phyloP scores from a whole-genome alignment of 768 basidiomycete species.

The Coprinopsis marcescibilis region DNA sequence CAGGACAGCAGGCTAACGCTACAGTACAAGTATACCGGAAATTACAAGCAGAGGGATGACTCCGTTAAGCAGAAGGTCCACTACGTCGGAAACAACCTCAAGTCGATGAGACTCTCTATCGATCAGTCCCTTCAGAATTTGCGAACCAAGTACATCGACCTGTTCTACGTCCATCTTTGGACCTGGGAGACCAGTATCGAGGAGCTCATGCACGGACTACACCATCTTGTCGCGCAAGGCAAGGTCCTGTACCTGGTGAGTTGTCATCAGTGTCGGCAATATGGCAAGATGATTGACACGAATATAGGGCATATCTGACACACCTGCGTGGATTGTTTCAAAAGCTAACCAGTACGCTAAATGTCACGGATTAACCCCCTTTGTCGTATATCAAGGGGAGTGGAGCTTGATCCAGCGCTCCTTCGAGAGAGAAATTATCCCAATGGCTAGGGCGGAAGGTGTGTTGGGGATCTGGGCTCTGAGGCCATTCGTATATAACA shows the following conservation, averaged over 20 bases:
- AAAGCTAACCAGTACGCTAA: slow-evolving; percentile 43
- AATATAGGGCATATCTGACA: slow-evolving; percentile 33
- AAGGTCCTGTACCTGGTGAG: slow-evolving; percentile 44
- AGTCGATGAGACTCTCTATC: slow-evolving; percentile 37
- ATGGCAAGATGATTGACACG: not conserved
- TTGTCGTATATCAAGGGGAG: slow-evolving; percentile 42
- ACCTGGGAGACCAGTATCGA: slow-evolving; percentile 46
- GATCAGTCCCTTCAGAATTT: slow-evolving; percentile 40
- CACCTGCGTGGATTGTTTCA: slow-evolving; percentile 40
- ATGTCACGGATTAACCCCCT: slow-evolving; percentile 38
- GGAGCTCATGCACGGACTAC: slow-evolving; percentile 51
- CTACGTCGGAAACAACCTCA: slow-evolving; percentile 41
- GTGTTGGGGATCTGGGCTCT: slow-evolving; percentile 19
- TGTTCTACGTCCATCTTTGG: slow-evolving; percentile 44
- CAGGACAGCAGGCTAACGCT: not conserved
- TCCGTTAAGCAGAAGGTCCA: slow-evolving; percentile 26
- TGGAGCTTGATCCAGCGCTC: slow-evolving; percentile 36
- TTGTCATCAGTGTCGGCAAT: not conserved
- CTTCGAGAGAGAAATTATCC: slow-evolving; percentile 45
- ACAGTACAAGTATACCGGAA: slow-evolving; percentile 19
- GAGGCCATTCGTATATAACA: slow-evolving; percentile 8
- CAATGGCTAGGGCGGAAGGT: slow-evolving; percentile 34
- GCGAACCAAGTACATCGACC: slow-evolving; percentile 38
- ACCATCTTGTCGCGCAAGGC: slow-evolving; percentile 43
- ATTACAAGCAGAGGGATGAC: slow-evolving; percentile 21